Evolutionary conservation across 345 rosid species (phyloP).

Genomic region (Gynandropsis gynandra): DNA sequence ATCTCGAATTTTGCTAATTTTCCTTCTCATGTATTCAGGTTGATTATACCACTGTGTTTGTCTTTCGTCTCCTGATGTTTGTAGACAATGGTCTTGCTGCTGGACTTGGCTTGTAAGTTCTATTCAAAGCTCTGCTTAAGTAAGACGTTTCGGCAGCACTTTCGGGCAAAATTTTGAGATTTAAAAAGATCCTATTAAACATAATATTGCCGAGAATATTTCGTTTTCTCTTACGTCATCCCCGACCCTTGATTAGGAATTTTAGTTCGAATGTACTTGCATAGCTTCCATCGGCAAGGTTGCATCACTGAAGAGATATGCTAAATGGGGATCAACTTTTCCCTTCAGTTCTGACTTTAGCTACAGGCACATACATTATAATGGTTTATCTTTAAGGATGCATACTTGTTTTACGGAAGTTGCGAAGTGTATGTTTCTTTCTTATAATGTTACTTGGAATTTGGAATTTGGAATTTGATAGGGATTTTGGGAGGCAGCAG

Average conservation of each 20-base stretch:
- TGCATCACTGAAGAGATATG: background rate
- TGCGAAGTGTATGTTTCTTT: too few relatives aligned
- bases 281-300: background rate
- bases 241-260: background rate
- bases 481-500: slow-evolving; percentile 97
- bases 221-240: too few relatives aligned
- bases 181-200: too few relatives aligned
- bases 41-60: slow-evolving; percentile 78
- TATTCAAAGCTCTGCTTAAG: slow-evolving; percentile 5
- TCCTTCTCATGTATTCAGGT: slow-evolving; percentile 45
- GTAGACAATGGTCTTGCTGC: slow-evolving; percentile 91
- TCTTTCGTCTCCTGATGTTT: slow-evolving; percentile 92
- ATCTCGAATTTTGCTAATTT: slow-evolving; percentile 1
- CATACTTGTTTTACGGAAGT: too few relatives aligned
- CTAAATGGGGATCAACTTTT: too few relatives aligned
- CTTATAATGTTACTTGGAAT: slow-evolving; percentile 5
- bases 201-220: too few relatives aligned
- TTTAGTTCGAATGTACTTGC: background rate
- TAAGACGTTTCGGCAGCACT: background rate
- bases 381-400: too few relatives aligned
- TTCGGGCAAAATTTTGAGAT: too few relatives aligned
- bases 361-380: too few relatives aligned
- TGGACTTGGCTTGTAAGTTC: slow-evolving; percentile 95
- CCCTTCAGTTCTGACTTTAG: too few relatives aligned
- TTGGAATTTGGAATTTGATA: slow-evolving; percentile 20